Conservation (phyloP, 257 asterid genomes). For the Knoxia roxburghii region DNA sequence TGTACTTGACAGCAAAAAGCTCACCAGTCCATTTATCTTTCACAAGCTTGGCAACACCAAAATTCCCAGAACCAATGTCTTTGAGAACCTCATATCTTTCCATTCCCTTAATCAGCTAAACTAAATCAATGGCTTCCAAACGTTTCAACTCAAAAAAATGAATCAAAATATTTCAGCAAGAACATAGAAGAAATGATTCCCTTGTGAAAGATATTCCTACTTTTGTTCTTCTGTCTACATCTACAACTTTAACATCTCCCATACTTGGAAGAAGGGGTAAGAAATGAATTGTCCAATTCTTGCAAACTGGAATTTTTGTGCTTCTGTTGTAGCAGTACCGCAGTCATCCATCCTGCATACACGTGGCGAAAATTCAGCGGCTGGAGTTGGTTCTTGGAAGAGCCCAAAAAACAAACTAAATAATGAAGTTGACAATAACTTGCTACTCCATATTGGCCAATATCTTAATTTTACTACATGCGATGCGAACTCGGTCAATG, state of each 20-base stretch:
- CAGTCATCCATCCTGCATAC: not conserved
- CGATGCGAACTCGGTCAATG: not conserved
- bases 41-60: conserved; percentile 87
- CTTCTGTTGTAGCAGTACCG: not conserved
- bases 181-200: not conserved
- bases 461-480: not conserved
- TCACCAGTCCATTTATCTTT: conserved; percentile 55
- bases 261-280: not conserved
- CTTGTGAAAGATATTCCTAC: not conserved
- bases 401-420: not conserved
- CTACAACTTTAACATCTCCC: not conserved
- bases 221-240: not conserved
- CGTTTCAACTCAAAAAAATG: not conserved
- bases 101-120: conserved; percentile 29
- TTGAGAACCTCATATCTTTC: conserved; percentile 75
- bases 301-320: conserved; percentile 19
- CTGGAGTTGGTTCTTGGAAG: not conserved
- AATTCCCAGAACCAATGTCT: conserved; percentile 83
- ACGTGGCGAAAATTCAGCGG: conserved; percentile 18
- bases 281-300: conserved; percentile 21
- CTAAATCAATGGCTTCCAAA: not conserved
- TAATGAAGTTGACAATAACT: not conserved
- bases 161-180: conserved; percentile 1
- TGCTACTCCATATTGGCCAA: conserved; percentile 3
- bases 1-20: conserved; percentile 77